Evolutionary conservation across 331 rosid genomes (phyloP).

Genomic region (Pyracantha coccinea): DNA sequence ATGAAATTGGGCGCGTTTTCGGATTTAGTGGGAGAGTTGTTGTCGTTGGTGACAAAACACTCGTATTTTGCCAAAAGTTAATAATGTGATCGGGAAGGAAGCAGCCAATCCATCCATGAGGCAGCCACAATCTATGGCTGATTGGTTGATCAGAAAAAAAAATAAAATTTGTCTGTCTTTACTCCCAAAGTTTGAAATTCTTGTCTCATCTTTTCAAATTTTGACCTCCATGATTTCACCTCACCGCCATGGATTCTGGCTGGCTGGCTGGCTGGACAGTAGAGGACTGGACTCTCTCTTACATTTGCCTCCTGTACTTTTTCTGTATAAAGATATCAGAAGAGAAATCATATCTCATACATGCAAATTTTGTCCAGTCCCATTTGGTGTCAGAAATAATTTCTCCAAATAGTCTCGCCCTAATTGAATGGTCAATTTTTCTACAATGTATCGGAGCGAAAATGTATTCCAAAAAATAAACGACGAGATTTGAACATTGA

Average conservation of each 20-base stretch:
- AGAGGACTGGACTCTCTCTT: no score
- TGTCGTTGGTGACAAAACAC: slow-evolving; percentile 6
- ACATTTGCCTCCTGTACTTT: neutral
- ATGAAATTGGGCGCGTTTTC: neutral
- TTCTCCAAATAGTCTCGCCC: neutral
- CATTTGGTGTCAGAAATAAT: slow-evolving; percentile 6
- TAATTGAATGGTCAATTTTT: neutral
- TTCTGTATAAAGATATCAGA: neutral
- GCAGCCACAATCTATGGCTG: neutral
- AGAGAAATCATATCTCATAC: neutral
- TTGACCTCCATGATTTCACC: neutral
- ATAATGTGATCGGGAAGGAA: neutral
- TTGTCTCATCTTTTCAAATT: neutral
- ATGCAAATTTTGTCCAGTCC: neutral
- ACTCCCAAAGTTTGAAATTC: neutral
- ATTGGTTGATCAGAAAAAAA: neutral
- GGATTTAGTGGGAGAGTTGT: neutral
- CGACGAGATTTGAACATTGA: no score
- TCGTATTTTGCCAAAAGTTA: no score
- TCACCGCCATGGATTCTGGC: neutral
- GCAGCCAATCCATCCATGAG: neutral
- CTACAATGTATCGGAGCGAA: no score
- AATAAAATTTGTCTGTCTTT: neutral
- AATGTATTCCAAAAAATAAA: no score
- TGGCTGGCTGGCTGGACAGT: no score